These are phyloP conservation scores for Crithidia bombi DNA, from an alignment of 208 protist species.

Conservation along the genomic window DNA sequence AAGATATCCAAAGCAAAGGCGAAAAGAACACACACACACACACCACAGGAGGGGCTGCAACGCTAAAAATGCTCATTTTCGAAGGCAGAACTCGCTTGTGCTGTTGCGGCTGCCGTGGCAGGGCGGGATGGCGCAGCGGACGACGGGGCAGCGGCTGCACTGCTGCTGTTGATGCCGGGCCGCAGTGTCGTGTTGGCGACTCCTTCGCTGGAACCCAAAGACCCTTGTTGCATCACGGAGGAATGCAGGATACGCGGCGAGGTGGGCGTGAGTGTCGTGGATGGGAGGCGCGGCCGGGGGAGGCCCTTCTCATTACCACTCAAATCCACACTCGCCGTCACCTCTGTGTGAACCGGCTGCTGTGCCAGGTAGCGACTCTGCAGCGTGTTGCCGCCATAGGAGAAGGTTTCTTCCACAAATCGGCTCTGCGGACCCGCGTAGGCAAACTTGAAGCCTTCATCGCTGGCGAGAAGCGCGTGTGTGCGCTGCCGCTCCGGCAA, in stretches of 20 bases:
- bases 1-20: background rate
- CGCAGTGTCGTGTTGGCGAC: slow-evolving; percentile 8
- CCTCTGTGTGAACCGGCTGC: slow-evolving; percentile 75
- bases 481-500: slow-evolving; percentile 50
- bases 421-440: slow-evolving; percentile 55
- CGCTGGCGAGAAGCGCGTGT: slow-evolving; percentile 68
- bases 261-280: background rate
- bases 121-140: slow-evolving; percentile 2
- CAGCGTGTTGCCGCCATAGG: slow-evolving; percentile 69
- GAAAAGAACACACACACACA: background rate
- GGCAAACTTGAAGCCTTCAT: slow-evolving; percentile 76
- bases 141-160: background rate
- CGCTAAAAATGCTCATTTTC: slow-evolving; percentile 29
- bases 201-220: slow-evolving; percentile 2
- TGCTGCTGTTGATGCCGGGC: background rate
- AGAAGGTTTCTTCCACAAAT: slow-evolving; percentile 82
- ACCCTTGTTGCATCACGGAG: slow-evolving; percentile 48
- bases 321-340: slow-evolving; percentile 40
- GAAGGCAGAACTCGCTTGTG: background rate
- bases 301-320: background rate
- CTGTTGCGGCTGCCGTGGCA: background rate
- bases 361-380: slow-evolving; percentile 73
- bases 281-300: background rate
- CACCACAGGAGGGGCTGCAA: background rate
- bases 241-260: slow-evolving; percentile 51